These are phyloP conservation scores for Yamadazyma conglobata DNA, from an alignment of 1,139 yeast genomes.

Conservation along the genomic window DNA sequence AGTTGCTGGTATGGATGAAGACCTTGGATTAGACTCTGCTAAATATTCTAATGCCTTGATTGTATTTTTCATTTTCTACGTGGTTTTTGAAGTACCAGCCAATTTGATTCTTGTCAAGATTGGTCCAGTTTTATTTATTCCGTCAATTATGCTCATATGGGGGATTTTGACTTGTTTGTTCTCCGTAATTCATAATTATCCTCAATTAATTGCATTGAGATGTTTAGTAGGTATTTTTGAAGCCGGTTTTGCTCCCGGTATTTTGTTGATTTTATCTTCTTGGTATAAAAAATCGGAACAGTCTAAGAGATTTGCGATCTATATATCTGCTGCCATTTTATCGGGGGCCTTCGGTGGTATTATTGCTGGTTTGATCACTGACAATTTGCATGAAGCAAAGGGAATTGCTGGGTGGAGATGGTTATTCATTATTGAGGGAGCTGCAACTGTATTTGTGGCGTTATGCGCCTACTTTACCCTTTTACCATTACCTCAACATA, in stretches of 20 bases:
- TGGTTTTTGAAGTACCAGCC: slow-evolving; percentile 17
- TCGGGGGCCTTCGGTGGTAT: slow-evolving; percentile 40
- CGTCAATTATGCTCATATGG: slow-evolving; percentile 16
- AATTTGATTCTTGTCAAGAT: slow-evolving; percentile 16
- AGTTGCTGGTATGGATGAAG: slow-evolving; percentile 20
- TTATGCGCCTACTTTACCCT: slow-evolving; percentile 22
- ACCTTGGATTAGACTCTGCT: slow-evolving; percentile 13
- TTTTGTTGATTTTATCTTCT: slow-evolving; percentile 38
- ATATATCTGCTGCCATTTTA: slow-evolving; percentile 39
- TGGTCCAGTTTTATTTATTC: slow-evolving; percentile 3
- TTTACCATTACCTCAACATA: slow-evolving; percentile 19
- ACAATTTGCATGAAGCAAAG: slow-evolving; percentile 12
- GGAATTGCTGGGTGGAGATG: slow-evolving; percentile 36
- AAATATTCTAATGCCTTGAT: slow-evolving; percentile 18
- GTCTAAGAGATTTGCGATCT: slow-evolving; percentile 37
- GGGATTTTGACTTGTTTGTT: slow-evolving; percentile 18
- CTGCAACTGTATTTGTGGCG: slow-evolving; percentile 26
- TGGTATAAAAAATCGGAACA: slow-evolving; percentile 33
- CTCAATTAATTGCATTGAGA: slow-evolving; percentile 16
- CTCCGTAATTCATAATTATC: slow-evolving; percentile 16
- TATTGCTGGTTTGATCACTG: slow-evolving; percentile 37
- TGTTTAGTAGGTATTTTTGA: slow-evolving; percentile 22
- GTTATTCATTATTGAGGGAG: slow-evolving; percentile 29
- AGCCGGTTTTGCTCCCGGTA: slow-evolving; percentile 30
- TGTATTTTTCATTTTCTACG: slow-evolving; percentile 17